Evolutionary conservation across 1,139 yeast genomes (phyloP), one percentile per base, ranked within the genome.

Genomic region (Pichia sp.): DNA sequence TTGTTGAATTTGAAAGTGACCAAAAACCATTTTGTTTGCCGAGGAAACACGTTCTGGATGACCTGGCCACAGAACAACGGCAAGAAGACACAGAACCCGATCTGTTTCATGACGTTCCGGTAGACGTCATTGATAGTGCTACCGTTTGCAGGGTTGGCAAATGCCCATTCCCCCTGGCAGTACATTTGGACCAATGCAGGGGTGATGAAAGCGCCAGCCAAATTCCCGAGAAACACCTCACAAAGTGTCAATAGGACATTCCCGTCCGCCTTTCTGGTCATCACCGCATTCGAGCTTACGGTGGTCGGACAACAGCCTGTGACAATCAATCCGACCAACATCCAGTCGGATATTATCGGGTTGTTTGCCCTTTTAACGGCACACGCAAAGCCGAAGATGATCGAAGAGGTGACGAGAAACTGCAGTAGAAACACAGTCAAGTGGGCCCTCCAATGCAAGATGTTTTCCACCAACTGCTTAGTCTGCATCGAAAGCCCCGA

Each of bases 291-390:
- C 1, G 89, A 53, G 83, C 92, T 83, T 16, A 90, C 95, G 0
- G 96, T 89, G 14, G 96, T 90, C 33, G 96, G 96, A 67, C 95
- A 87, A 6, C 93, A 80, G 47, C 88, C 88, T 2, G 95, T 86
- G 49, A 88, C 85, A 41, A 90, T 80, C 61, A 89, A 71, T 0
- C 97, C 96, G 8, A 86, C 87, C 47, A 90, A 73, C 59, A 88
- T 75, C 86, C 92, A 88, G 29, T 79, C 77, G 61, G 84, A 85
- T 44, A 90, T 87, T 5, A 68, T 63, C 6, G 73, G 71, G 64
- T 87, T 76, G 60, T 84, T 67, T 0, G 91, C 79, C 2, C 74
- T 73, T 60, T 77, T 75, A 46, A 89, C 83, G 0, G 87, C 95
- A 52, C 79, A 72, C 43, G 83, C 84, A 51, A 90, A 74, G 1